Conservation (phyloP, 345 rosid species). For the Carallia pectinifolia region DNA sequence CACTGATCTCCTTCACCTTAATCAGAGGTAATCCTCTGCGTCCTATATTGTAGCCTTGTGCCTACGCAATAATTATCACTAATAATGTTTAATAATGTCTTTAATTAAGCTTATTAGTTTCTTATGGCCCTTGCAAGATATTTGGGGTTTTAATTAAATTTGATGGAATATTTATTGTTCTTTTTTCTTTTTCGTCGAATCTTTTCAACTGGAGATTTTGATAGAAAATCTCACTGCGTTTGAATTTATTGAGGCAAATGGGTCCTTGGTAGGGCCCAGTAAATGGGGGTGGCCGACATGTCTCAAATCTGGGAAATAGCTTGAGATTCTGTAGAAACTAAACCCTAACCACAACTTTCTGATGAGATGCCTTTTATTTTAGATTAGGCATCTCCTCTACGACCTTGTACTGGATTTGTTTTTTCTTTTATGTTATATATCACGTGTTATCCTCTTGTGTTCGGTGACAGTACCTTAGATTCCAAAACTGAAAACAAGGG, state of each 20-base stretch:
- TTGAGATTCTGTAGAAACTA: constrained; percentile 43
- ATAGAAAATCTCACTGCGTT: constrained; percentile 10
- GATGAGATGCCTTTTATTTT: constrained; percentile 7
- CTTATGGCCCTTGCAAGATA: neutral
- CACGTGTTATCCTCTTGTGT: constrained; percentile 12
- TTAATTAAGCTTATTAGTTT: neutral
- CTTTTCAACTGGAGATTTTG: neutral
- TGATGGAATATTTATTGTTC: neutral
- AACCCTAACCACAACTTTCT: constrained; percentile 53
- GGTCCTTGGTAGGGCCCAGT: constrained; percentile 29
- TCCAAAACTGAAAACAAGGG: constrained; percentile 46
- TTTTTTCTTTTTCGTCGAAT: neutral
- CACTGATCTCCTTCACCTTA: constrained; percentile 54
- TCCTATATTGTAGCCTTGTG: neutral
- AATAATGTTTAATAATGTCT: too few species aligned
- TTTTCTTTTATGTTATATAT: neutral
- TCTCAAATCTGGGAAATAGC: constrained; percentile 32
- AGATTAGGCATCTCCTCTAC: neutral
- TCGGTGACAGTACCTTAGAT: constrained; percentile 40
- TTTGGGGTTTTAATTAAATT: neutral
- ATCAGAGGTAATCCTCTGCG: constrained; percentile 44
- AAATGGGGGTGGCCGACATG: constrained; percentile 18
- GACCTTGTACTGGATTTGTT: neutral
- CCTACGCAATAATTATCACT: too few species aligned
- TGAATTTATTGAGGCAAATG: neutral